Base-by-base conservation (phyloP, 305 asterid genomes). In the Fraxinus ornus region DNA sequence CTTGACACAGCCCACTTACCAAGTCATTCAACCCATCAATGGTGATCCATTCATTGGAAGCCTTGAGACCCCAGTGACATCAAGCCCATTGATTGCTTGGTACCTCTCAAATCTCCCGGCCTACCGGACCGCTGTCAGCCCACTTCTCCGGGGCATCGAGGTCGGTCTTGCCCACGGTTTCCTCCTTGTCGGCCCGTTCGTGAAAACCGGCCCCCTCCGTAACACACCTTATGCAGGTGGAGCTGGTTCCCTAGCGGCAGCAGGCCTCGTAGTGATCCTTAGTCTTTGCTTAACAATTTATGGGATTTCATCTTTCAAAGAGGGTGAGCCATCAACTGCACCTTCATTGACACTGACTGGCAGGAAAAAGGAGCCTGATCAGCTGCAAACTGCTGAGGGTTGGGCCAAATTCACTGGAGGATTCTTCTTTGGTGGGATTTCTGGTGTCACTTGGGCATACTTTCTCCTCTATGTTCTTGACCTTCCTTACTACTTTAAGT, bases 1-100 rank as follows among this genome's bases (percentile, higher is more conserved):
- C 37, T 41, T 15, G 5, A 60, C 88, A 91, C 95, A 96, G 99
- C 98, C 99, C 0, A 94, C 98, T 5, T 96, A 78, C 91, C 99
- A 96, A 93, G 99, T 94, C 55, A 68, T 96, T 75, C 97, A 94
- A 84, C 99, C 99, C 10, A 85, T 96, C 81, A 96, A 96, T 37
- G 99, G 98, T 3, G 99, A 96, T 72, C 99, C 99, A 0, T 96
- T 96, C 91, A 94, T 96, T 28, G 99, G 99, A 71, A 93, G 98
- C 76, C 92, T 96, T 0, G 99, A 96, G 79, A 96, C 99, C 8
- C 99, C 99, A 0, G 89, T 96, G 21, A 96, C 99, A 17, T 94
- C 99, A 22, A 96, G 99, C 79, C 99, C 99, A 10, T 74, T 96
- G 84, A 89, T 96, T n/a, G 99, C 98, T 0, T 96, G 98, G 99